Percentiles rank a stretch among this genome's conserved stretches.
These are phyloP conservation scores for Saccharomycopsis sp. DNA, from an alignment of 805 yeast genomes.

Conservation along the genomic window DNA sequence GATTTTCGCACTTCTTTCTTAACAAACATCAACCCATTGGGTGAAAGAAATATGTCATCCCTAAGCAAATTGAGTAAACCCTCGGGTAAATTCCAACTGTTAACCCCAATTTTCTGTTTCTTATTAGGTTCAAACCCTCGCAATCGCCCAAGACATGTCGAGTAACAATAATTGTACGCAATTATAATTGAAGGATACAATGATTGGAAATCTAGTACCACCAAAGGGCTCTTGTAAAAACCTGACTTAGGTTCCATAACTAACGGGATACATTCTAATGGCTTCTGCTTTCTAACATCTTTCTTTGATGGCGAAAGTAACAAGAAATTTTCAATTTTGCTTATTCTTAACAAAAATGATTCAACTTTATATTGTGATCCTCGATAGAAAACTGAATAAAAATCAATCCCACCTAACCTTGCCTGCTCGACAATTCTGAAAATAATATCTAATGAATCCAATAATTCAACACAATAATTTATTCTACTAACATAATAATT, in stretches of 20 bases:
- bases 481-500: conserved; percentile 42
- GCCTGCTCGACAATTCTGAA: conserved; percentile 76
- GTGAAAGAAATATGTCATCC: conserved; percentile 61
- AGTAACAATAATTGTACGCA: conserved; percentile 84
- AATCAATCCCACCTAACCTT: conserved; percentile 81
- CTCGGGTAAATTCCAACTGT: conserved; percentile 41
- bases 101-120: conserved; percentile 47
- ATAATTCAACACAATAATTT: conserved; percentile 35
- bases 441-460: conserved; percentile 59
- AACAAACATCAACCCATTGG: conserved; percentile 81
- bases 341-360: conserved; percentile 65
- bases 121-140: conserved; percentile 41
- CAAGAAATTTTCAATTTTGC: conserved; percentile 69
- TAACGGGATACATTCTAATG: conserved; percentile 81
- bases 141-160: conserved; percentile 61
- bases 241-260: conserved; percentile 89
- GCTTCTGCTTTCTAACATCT: conserved; percentile 77
- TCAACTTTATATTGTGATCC: conserved; percentile 96
- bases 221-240: conserved; percentile 80
- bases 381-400: conserved; percentile 75
- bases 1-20: conserved; percentile 63
- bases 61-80: conserved; percentile 49
- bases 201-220: conserved; percentile 90
- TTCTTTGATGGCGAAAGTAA: conserved; percentile 71
- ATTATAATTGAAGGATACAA: conserved; percentile 88